phyloP scores from a whole-genome alignment of 2,329 filamentous ascomycete genomes.

The Ceratocystis smalleyi region DNA sequence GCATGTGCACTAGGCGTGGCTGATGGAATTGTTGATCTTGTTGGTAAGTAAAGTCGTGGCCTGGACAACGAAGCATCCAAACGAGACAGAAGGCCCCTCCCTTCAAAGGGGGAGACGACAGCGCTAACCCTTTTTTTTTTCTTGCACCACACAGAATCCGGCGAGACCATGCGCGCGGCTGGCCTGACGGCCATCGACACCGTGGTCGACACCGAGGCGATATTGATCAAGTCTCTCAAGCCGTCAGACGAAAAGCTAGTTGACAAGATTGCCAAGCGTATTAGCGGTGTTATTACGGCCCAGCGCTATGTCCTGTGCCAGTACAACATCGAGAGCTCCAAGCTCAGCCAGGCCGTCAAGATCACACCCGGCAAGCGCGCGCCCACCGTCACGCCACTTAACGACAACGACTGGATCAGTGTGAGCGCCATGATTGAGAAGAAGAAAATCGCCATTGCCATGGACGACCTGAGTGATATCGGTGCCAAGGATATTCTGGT shows the following conservation, averaged over 20 bases:
- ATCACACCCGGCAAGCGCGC: slow-evolving; percentile 91
- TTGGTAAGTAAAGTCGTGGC: slow-evolving; percentile 48
- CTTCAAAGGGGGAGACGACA: background rate
- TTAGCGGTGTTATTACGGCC: slow-evolving; percentile 85
- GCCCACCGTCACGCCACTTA: slow-evolving; percentile 76
- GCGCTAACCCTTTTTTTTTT: background rate
- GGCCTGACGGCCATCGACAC: slow-evolving; percentile 90
- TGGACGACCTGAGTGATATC: slow-evolving; percentile 64
- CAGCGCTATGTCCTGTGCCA: slow-evolving; percentile 90
- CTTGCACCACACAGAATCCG: slow-evolving; percentile 51
- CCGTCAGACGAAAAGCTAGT: slow-evolving; percentile 69
- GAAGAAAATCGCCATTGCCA: slow-evolving; percentile 67
- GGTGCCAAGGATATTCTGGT: slow-evolving; percentile 79
- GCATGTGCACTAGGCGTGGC: slow-evolving; percentile 90
- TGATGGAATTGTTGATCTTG: slow-evolving; percentile 92
- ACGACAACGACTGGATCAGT: slow-evolving; percentile 86
- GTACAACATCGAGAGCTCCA: slow-evolving; percentile 71
- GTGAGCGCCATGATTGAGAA: slow-evolving; percentile 86
- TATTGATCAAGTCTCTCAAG: slow-evolving; percentile 79
- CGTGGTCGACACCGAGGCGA: slow-evolving; percentile 71
- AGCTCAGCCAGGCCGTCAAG: slow-evolving; percentile 49
- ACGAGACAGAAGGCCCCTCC: too few relatives aligned
- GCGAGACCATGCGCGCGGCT: slow-evolving; percentile 93
- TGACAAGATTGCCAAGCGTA: slow-evolving; percentile 69
- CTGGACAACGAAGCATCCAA: background rate